Base-by-base conservation (phyloP, 2,329 filamentous ascomycete species). In the Talaromyces verruculosus region DNA sequence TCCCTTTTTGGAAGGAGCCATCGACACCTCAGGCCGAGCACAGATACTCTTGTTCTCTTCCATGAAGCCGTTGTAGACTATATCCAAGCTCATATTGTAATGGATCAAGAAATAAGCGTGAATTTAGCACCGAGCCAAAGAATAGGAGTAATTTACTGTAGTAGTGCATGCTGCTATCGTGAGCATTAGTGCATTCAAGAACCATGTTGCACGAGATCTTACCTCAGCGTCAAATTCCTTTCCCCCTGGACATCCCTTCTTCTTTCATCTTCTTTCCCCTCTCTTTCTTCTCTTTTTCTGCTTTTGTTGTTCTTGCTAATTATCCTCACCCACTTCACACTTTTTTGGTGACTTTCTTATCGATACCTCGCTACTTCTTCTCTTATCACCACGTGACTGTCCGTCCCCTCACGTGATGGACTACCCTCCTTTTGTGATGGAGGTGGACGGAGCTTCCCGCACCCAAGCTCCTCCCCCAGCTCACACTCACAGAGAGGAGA, bases 1-100 rank as follows among this genome's bases (percentile, higher is more conserved):
- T 60, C 57, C 57, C 2, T 33, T 45, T 59, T 60, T 19, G 51
- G 60, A 28, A 66, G 39, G 49, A 59, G 59, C 64, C 35, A 61
- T 57, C 17, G 25, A 41, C 37, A 47, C 61, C 47, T 41, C 19
- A 25, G 49, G 28, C 49, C 10, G 25, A 53, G 33, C 17, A 39
- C 30, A 37, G 53, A 57, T 15, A n/a, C 30, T 39, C 5, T 33
- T 11, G 5, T 57, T 37, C 53, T 57, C 19, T 57, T 57, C n/a
- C 15, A 13, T 35, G 30, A 37, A 37, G 28, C 5, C 5, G 3
- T 17, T 51, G 6, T 25, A 49, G 43, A 49, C 6, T 15, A 15
- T n/a, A n/a, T 25, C 25, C 25, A 25, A 25, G 25, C 25, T 25
- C 3, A 3, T 3, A 25, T 25, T 2, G 25, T 25, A 4, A 25